These are phyloP conservation scores for Santalum album DNA, from an alignment of 164 flowering plant genomes.

Conservation along the genomic window DNA sequence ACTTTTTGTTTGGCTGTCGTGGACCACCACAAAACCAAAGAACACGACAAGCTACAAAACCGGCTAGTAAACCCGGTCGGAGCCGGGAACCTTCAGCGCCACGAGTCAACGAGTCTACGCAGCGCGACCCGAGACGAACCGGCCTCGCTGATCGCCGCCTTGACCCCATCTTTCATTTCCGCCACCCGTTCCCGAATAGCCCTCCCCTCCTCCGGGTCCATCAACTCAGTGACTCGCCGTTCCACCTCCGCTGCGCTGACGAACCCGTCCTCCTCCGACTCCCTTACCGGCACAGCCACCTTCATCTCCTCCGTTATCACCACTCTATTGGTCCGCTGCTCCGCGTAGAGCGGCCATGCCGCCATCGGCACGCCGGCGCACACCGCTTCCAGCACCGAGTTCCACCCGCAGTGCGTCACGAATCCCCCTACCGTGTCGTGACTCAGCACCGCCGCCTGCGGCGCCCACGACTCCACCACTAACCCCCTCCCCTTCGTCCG, in stretches of 20 bases:
- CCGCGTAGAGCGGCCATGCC: constrained; percentile 45
- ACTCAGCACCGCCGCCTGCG: constrained; percentile 31
- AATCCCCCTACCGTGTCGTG: constrained; percentile 35
- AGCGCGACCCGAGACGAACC: constrained; percentile 25
- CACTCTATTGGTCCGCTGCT: constrained; percentile 25
- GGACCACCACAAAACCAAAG: no score
- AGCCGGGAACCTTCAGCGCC: no score
- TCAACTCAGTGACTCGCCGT: constrained; percentile 18
- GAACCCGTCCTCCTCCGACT: constrained; percentile 12
- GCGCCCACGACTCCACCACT: constrained; percentile 37
- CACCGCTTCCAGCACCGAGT: constrained; percentile 34
- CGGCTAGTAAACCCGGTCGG: no score
- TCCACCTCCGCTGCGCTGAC: constrained; percentile 27
- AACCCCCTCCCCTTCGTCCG: constrained; percentile 24
- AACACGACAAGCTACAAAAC: no score
- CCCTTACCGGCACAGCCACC: constrained; percentile 19
- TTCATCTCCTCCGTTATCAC: constrained; percentile 28
- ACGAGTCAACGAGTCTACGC: constrained; percentile 11
- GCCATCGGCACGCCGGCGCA: constrained; percentile 40
- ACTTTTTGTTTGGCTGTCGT: no score
- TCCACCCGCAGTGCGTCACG: constrained; percentile 48
- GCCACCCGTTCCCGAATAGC: constrained; percentile 11
- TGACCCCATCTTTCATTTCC: constrained; percentile 12
- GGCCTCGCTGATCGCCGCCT: constrained; percentile 14
- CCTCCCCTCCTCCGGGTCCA: constrained; percentile 26